Evolutionary conservation across 768 basidiomycete species (phyloP), one percentile per base, ranked within the genome.

Genomic region (Rhodotorula babjevae): DNA sequence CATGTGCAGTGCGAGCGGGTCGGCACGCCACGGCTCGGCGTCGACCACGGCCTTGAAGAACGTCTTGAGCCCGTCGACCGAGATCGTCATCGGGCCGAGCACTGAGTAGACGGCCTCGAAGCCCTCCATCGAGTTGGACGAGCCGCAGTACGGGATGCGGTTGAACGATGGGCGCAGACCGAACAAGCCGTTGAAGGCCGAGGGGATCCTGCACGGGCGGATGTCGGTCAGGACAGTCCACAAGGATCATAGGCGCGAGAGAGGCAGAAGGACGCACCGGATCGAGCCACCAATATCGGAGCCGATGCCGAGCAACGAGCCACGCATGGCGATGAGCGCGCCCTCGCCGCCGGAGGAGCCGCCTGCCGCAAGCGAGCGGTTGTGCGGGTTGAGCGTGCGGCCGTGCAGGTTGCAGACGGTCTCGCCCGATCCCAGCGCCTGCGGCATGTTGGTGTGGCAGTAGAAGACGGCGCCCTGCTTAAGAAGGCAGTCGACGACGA

Each of bases 21-120:
- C 91, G 67, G 82, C 84, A 7, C 84, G 76, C 90, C 90, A 91
- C 8, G 90, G 87, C 71, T 85, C 82, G 36, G 82, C 77, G 73
- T 83, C 85, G 25, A 88, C 76, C 31, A 93, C 85, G 2, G 86
- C 84, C 78, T 88, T 84, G 80, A 86, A 85, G 80, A 93, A 92
- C 0, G 80, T 74, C 78, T 86, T 88, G 67, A 93, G 80, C n/a
- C 85, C 89, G 18, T 79, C 81, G 60, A 91, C 73, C 49, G 86
- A 86, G 57, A 81, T 82, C 3, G 86, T 82, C 62, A 92, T 82
- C 11, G 92, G 92, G 0, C 92, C 92, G 19, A 92, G 83, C 40
- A 91, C 89, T 5, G 90, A 90, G 8, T 82, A 82, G 40, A 90
- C 77, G 25, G 87, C 86, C 71, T 91, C 90, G 78, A 89, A 87